These are phyloP conservation scores for Acmispon strigosus DNA, from an alignment of 306 rosid species.

Conservation along the genomic window DNA sequence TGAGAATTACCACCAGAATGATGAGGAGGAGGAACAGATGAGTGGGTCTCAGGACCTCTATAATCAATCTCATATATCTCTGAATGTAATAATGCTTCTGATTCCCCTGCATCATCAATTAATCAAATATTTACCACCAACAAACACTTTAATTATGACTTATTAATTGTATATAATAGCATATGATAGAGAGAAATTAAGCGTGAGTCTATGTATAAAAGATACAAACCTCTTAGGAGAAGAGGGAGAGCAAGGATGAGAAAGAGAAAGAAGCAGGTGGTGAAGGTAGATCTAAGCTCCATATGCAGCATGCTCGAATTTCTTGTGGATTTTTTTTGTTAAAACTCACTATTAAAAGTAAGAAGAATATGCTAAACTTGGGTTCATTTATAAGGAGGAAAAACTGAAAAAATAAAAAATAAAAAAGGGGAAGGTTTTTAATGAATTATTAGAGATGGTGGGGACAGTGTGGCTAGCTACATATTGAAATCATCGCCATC, in stretches of 20 bases:
- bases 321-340: background rate
- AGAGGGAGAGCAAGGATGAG: slow-evolving; percentile 42
- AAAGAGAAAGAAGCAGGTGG: slow-evolving; percentile 31
- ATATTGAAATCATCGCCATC: slow-evolving; percentile 41
- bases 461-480: slow-evolving; percentile 10
- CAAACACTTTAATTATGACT: background rate
- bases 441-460: slow-evolving; percentile 14
- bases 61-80: slow-evolving; percentile 84
- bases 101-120: slow-evolving; percentile 28
- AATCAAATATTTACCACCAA: no score
- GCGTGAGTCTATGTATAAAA: background rate
- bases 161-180: background rate
- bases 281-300: slow-evolving; percentile 49
- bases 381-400: slow-evolving; percentile 16
- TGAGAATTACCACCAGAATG: slow-evolving; percentile 30
- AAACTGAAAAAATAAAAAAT: background rate
- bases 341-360: background rate
- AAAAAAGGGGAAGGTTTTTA: background rate
- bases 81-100: slow-evolving; percentile 23
- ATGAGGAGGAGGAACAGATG: slow-evolving; percentile 69
- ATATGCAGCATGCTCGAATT: slow-evolving; percentile 25
- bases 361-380: background rate
- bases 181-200: background rate
- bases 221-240: slow-evolving; percentile 36
- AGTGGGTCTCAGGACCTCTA: slow-evolving; percentile 95